Conservation (phyloP, 176 grass and related monocot species). For the Eleusine coracana region DNA sequence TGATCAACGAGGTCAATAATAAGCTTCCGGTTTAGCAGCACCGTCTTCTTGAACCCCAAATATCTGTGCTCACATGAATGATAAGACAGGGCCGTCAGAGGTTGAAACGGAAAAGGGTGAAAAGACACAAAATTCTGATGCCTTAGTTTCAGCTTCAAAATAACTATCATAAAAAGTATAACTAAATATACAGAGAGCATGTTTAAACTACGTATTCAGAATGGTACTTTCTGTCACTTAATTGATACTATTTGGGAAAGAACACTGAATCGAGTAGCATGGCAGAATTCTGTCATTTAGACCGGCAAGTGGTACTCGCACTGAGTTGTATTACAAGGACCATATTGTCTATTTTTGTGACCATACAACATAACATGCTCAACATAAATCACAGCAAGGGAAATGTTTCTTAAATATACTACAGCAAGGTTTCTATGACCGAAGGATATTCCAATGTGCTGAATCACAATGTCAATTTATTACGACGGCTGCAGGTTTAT, state of each 20-base stretch:
- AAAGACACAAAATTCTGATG: neutral
- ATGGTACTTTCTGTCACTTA: no score
- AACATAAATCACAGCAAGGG: neutral
- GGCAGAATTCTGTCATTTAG: no score
- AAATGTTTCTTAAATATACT: neutral
- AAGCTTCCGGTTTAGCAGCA: constrained; percentile 75
- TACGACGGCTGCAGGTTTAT: neutral
- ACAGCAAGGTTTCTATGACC: neutral
- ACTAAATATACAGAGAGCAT: no score
- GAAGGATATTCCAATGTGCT: neutral
- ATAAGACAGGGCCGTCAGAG: neutral
- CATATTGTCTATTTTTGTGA: neutral
- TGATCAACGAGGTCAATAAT: constrained; percentile 77
- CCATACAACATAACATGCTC: neutral
- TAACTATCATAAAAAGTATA: no score
- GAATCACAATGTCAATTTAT: neutral
- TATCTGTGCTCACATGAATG: constrained; percentile 53
- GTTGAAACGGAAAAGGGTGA: neutral
- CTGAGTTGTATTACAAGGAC: neutral
- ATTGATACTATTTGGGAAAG: no score
- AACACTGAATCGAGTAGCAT: neutral
- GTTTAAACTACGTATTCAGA: no score
- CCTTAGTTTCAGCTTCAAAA: constrained; percentile 13
- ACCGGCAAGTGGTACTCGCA: no score
- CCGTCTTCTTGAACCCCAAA: constrained; percentile 83